Base-by-base conservation (phyloP, 768 basidiomycete genomes). In the Macrolepiota albuminosa region DNA sequence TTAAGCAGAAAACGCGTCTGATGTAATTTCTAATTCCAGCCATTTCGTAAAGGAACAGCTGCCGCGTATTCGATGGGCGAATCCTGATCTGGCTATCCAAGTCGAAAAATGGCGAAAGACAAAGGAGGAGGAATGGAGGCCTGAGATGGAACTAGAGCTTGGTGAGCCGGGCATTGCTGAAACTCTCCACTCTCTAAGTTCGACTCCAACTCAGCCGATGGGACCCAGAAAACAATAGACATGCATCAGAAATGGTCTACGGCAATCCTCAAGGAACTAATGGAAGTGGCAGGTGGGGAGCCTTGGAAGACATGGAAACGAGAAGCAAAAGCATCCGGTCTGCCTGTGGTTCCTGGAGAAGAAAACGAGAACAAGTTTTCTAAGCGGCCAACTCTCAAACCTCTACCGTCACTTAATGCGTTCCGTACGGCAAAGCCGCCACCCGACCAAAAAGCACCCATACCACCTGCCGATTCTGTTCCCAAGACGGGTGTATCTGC, bases 31-130 rank as follows among this genome's bases (percentile, higher is more conserved):
- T 34, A 39, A 21, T 6, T 31, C 51, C 59, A 91, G 91, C 48
- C 85, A 91, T 75, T 93, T 93, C 63, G 79, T 88, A 42, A 89
- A 88, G 68, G 85, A 93, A 43, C 80, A 89, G n/a, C 73, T 93
- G 0, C 89, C 88, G 1, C 79, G 88, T 34, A 88, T 93, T 76
- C 86, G 84, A 11, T 91, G 83, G 70, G 86, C 84, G 1, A 93
- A 93, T 66, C 90, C 91, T 0, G 69, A 76, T 8, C 66, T 93
- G 29, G 75, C 81, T 34, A 85, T 93, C 39, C 72, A 80, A 36
- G 81, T 91, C 0, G 77, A 80, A 63, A 84, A 78, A 60, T 71
- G 78, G 47, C 74, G 71, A 36, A 89, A 89, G 71, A 73, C 77
- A 10, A 71, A 72, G 56, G 71, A 80, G 21, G 86, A 87, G 18